Conservation (phyloP, 2,329 filamentous ascomycete species). For the Penicillium sp. region DNA sequence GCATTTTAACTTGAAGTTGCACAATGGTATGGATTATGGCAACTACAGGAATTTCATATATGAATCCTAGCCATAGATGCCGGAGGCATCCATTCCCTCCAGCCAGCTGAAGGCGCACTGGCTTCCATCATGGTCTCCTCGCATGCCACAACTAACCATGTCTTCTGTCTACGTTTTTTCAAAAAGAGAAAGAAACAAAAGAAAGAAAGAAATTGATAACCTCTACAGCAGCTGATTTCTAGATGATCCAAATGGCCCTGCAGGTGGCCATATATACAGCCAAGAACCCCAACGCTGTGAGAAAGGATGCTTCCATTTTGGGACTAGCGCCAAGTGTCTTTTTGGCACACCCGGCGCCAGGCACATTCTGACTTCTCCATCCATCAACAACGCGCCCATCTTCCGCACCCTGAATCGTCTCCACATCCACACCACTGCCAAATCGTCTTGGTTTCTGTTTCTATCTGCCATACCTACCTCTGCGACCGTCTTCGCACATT, state of each 20-base stretch:
- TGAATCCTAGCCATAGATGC: background rate
- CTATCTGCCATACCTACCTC: slow-evolving; percentile 30
- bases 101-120: background rate
- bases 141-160: background rate
- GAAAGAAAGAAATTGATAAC: background rate
- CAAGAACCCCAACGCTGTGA: background rate
- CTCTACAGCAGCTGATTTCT: background rate
- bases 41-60: background rate
- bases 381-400: slow-evolving; percentile 46
- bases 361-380: slow-evolving; percentile 41
- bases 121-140: background rate
- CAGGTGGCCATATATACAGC: background rate
- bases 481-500: slow-evolving; percentile 26
- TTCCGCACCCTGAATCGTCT: slow-evolving; percentile 29
- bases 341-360: slow-evolving; percentile 40
- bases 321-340: slow-evolving; percentile 41
- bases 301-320: slow-evolving; percentile 28
- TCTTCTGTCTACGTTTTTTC: background rate
- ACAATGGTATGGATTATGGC: background rate
- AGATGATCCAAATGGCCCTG: background rate
- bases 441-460: slow-evolving; percentile 22
- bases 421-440: slow-evolving; percentile 29
- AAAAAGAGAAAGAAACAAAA: background rate
- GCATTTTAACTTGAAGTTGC: background rate
- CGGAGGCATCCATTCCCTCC: background rate